phyloP scores from a whole-genome alignment of 495 filamentous ascomycete genomes.

The Neurospora sp. region DNA sequence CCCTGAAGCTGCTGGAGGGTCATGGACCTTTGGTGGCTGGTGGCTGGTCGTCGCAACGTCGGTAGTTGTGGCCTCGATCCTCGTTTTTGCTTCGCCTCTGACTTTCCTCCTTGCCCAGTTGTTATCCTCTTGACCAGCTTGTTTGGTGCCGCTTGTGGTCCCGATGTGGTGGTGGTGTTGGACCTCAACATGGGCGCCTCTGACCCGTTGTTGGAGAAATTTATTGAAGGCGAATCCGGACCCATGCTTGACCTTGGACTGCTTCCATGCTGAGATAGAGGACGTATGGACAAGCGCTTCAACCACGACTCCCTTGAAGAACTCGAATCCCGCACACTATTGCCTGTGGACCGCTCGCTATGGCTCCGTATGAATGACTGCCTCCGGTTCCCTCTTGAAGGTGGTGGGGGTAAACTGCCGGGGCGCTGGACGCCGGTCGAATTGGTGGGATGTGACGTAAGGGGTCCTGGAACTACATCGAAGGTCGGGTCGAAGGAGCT shows the following conservation, averaged over 20 bases:
- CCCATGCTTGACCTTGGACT: constrained; percentile 48
- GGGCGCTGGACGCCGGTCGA: constrained; percentile 10
- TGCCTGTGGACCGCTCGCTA: constrained; percentile 27
- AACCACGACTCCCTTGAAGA: constrained; percentile 66
- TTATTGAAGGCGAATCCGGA: constrained; percentile 58
- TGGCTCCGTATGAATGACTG: constrained; percentile 34
- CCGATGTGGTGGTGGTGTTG: constrained; percentile 15
- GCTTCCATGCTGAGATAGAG: constrained; percentile 64
- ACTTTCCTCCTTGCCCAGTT: constrained; percentile 43
- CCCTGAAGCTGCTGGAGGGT: constrained; percentile 47
- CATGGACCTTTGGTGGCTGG: constrained; percentile 76
- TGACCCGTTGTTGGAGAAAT: constrained; percentile 57
- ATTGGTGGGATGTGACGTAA: constrained; percentile 23
- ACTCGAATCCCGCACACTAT: constrained; percentile 36
- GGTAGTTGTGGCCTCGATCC: constrained; percentile 45
- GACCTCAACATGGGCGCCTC: constrained; percentile 51
- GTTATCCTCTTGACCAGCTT: constrained; percentile 80
- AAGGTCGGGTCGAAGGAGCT: constrained; percentile 18
- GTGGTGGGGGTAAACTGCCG: constrained; percentile 18
- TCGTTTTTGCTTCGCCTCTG: constrained; percentile 24
- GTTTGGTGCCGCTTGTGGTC: constrained; percentile 50
- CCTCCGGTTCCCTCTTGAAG: constrained; percentile 27
- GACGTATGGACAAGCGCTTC: constrained; percentile 57
- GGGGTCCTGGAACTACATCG: constrained; percentile 15
- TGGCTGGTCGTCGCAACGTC: constrained; percentile 65